phyloP scores from a whole-genome alignment of 1,284 basidiomycete species.

The Pseudozyma sp. region DNA sequence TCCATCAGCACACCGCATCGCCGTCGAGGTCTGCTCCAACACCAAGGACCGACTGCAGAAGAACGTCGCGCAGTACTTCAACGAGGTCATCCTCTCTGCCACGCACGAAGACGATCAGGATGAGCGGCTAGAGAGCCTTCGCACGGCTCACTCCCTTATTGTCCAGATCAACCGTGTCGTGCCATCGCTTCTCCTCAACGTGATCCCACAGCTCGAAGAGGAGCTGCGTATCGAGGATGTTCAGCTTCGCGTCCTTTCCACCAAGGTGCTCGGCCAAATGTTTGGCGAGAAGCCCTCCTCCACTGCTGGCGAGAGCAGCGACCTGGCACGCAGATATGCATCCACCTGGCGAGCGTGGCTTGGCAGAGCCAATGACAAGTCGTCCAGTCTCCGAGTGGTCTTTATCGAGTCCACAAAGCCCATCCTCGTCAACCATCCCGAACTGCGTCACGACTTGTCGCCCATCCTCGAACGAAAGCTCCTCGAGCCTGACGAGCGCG shows the following conservation, averaged over 20 bases:
- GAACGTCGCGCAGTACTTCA: conserved; percentile 78
- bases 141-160: conserved; percentile 84
- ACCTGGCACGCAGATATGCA: conserved; percentile 83
- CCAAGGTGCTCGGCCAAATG: conserved; percentile 88
- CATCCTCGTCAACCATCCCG: conserved; percentile 74
- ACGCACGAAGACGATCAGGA: conserved; percentile 67
- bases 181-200: conserved; percentile 84
- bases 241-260: conserved; percentile 80
- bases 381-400: conserved; percentile 77
- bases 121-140: conserved; percentile 70
- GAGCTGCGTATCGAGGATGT: conserved; percentile 84
- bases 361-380: conserved; percentile 82
- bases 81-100: conserved; percentile 67
- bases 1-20: conserved; percentile 80
- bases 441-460: conserved; percentile 74
- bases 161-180: conserved; percentile 83
- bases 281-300: conserved; percentile 72
- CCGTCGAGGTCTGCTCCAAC: conserved; percentile 85
- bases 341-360: conserved; percentile 89
- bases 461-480: conserved; percentile 53
- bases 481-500: conserved; percentile 87
- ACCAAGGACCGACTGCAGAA: conserved; percentile 88
- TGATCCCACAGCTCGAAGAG: conserved; percentile 92
- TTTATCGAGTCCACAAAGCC: conserved; percentile 79
- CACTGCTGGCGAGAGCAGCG: conserved; percentile 55